Conservation (phyloP, 2,329 filamentous ascomycete genomes). For the Claviceps sp. region DNA sequence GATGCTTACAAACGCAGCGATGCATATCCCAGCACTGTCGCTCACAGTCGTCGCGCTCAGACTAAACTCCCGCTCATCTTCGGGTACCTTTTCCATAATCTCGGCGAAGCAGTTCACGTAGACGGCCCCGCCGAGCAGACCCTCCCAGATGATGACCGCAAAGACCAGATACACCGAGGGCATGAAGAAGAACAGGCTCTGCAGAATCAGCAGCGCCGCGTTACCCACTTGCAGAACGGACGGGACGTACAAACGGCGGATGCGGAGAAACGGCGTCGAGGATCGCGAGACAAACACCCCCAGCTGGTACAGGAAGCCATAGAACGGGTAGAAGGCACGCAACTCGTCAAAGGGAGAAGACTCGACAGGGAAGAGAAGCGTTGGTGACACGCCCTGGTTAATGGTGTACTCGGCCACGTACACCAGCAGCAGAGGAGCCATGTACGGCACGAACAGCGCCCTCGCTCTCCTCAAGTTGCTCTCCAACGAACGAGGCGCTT, state of each 20-base stretch:
- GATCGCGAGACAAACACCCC: conserved; percentile 92
- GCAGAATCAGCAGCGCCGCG: conserved; percentile 55
- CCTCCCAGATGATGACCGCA: conserved; percentile 82
- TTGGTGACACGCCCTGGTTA: conserved; percentile 87
- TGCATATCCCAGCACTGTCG: conserved; percentile 80
- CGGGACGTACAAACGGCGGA: conserved; percentile 69
- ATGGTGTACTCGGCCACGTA: conserved; percentile 96
- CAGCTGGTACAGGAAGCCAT: conserved; percentile 86
- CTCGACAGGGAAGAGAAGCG: conserved; percentile 69
- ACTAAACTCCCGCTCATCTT: conserved; percentile 77
- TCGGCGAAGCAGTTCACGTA: conserved; percentile 96
- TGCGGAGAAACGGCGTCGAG: conserved; percentile 73
- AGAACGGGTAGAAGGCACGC: conserved; percentile 86
- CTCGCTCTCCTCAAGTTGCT: conserved; percentile 52
- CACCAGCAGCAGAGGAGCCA: conserved; percentile 83
- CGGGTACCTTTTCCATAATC: conserved; percentile 70
- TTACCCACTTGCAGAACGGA: conserved; percentile 74
- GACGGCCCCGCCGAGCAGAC: conserved; percentile 75
- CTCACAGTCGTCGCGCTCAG: conserved; percentile 82
- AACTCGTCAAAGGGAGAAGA: conserved; percentile 67
- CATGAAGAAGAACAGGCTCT: conserved; percentile 69
- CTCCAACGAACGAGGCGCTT: conserved; percentile 20
- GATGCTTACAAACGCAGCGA: conserved; percentile 77
- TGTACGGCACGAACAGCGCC: conserved; percentile 62
- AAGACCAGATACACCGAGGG: conserved; percentile 83